Conservation (phyloP, 139 green algal species). For the Auxenochlorella pyrenoidosa region DNA sequence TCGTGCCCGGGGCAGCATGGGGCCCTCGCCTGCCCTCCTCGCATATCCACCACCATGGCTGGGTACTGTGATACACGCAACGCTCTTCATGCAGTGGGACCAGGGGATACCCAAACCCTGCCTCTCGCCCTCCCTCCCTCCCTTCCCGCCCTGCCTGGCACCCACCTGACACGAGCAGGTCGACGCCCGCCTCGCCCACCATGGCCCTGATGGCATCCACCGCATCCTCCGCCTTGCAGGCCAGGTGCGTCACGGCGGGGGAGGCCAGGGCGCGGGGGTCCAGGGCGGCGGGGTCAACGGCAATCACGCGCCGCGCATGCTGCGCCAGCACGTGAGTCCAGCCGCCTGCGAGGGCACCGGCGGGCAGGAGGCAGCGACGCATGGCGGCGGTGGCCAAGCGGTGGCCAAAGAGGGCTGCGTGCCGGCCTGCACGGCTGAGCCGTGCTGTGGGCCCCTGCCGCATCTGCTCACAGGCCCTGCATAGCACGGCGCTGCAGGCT, state of each 20-base stretch:
- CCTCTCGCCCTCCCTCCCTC: too few species aligned
- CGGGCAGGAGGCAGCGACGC: background rate
- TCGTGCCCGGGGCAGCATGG: too few species aligned
- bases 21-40: too few species aligned
- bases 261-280: conserved; percentile 4
- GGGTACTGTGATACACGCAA: too few species aligned
- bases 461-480: too few species aligned
- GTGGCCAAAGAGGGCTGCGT: too few species aligned
- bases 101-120: too few species aligned
- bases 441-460: too few species aligned
- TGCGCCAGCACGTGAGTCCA: conserved; percentile 31
- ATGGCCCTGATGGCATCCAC: background rate
- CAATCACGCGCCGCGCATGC: conserved; percentile 6
- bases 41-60: too few species aligned
- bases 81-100: too few species aligned
- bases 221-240: conserved; percentile 23
- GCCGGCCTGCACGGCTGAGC: too few species aligned
- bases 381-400: too few species aligned
- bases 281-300: conserved; percentile 18
- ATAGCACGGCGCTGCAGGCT: background rate
- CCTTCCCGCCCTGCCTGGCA: background rate
- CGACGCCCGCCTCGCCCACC: background rate
- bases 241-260: conserved; percentile 11
- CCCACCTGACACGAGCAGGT: conserved; percentile 24
- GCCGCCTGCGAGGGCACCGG: background rate